phyloP scores from a whole-genome alignment of 139 green algal genomes.

The Spirogloea muscicola region DNA sequence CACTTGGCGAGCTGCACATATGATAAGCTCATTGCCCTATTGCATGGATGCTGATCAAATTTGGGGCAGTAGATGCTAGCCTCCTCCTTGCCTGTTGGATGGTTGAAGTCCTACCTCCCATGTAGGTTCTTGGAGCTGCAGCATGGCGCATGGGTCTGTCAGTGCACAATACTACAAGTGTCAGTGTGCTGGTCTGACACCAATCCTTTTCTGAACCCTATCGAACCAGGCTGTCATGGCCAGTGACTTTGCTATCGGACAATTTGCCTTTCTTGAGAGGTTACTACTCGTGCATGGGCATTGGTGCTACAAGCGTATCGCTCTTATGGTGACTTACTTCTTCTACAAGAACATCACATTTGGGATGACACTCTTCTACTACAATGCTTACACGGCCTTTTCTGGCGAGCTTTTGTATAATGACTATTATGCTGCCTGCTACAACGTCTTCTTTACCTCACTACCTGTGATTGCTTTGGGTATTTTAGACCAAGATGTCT shows the following conservation, averaged over 20 bases:
- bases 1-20: no score
- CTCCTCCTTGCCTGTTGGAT: no score
- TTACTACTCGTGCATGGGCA: slow-evolving; percentile 90
- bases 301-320: slow-evolving; percentile 82
- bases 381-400: slow-evolving; percentile 49
- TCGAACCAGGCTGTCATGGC: slow-evolving; percentile 83
- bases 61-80: no score
- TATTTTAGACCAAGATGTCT: slow-evolving; percentile 62
- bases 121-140: no score
- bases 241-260: slow-evolving; percentile 88
- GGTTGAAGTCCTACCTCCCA: no score
- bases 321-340: slow-evolving; percentile 67
- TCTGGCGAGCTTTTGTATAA: slow-evolving; percentile 50
- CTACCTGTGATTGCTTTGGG: slow-evolving; percentile 58
- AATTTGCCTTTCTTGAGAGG: slow-evolving; percentile 89
- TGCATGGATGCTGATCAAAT: no score
- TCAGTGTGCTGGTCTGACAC: no score
- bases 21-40: no score
- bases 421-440: slow-evolving; percentile 45
- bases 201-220: no score
- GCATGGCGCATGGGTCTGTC: no score
- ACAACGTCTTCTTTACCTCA: slow-evolving; percentile 65
- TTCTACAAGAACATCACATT: slow-evolving; percentile 99
- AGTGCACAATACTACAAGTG: no score
- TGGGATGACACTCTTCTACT: slow-evolving; percentile 67